Percentiles rank a stretch among this genome's conserved stretches.
These are phyloP conservation scores for Penicillium corylophilum DNA, from an alignment of 2,329 filamentous ascomycete species.

Conservation along the genomic window DNA sequence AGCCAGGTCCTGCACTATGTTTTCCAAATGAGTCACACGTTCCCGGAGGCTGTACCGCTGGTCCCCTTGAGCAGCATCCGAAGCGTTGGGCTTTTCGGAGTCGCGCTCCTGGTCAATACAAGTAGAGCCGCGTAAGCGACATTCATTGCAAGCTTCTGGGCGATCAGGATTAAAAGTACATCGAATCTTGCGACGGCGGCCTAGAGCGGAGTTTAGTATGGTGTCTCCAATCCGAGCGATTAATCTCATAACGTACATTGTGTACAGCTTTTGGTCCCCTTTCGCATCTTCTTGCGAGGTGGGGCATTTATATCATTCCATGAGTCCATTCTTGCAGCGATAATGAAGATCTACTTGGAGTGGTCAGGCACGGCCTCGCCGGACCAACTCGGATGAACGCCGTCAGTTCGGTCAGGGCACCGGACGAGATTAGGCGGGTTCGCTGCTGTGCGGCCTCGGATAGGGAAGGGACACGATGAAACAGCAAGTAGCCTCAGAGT, in stretches of 20 bases:
- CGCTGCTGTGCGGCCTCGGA: not conserved
- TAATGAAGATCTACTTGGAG: not conserved
- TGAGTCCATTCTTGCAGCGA: slow-evolving; percentile 14
- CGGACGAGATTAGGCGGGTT: not conserved
- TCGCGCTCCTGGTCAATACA: slow-evolving; percentile 43
- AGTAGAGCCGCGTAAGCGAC: slow-evolving; percentile 36
- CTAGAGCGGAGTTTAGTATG: slow-evolving; percentile 16
- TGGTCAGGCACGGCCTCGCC: not conserved
- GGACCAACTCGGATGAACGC: not conserved
- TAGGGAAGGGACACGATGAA: not conserved
- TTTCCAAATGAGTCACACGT: slow-evolving; percentile 39
- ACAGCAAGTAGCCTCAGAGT: not conserved
- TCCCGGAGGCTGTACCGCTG: slow-evolving; percentile 40
- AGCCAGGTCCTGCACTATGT: slow-evolving; percentile 35
- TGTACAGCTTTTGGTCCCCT: slow-evolving; percentile 44
- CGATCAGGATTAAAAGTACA: slow-evolving; percentile 39
- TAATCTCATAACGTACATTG: slow-evolving; percentile 33
- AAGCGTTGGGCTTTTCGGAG: slow-evolving; percentile 1
- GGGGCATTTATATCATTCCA: slow-evolving; percentile 32
- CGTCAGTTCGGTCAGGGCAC: not conserved
- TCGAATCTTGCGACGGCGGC: slow-evolving; percentile 44
- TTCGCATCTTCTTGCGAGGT: slow-evolving; percentile 45
- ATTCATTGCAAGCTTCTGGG: slow-evolving; percentile 41
- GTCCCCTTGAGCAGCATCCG: slow-evolving; percentile 17
- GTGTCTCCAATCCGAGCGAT: not conserved